Percentiles rank a stretch among this genome's conserved stretches.
Evolutionary conservation across 805 yeast species (phyloP).

Genomic region (Tetrapisispora pingtungensis): DNA sequence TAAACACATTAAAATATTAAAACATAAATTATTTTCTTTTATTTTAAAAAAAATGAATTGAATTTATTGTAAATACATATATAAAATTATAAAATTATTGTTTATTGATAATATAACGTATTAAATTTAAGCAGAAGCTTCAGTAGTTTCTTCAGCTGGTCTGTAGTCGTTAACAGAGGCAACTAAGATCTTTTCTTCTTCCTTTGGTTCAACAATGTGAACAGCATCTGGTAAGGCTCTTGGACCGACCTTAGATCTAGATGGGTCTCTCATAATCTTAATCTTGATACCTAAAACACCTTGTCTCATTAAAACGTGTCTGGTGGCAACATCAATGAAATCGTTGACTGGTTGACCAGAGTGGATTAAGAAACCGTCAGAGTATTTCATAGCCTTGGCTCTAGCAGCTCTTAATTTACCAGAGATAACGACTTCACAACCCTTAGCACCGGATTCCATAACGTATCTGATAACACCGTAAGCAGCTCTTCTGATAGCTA

Average conservation of each 20-base stretch:
- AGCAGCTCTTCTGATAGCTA: slow-evolving; percentile 99
- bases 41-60: slow-evolving; percentile 1
- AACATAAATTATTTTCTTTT: too few relatives aligned
- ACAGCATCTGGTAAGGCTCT: slow-evolving; percentile 92
- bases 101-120: neutral
- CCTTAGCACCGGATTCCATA: slow-evolving; percentile 99
- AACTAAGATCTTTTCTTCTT: slow-evolving; percentile 70
- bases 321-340: slow-evolving; percentile 96
- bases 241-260: slow-evolving; percentile 75
- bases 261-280: slow-evolving; percentile 99
- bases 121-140: slow-evolving; percentile 11
- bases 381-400: slow-evolving; percentile 99
- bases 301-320: slow-evolving; percentile 99
- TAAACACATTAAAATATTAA: too few relatives aligned
- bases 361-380: slow-evolving; percentile 99
- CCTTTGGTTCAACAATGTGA: slow-evolving; percentile 88
- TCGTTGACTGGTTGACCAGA: slow-evolving; percentile 99
- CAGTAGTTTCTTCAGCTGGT: slow-evolving; percentile 23
- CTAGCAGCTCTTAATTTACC: slow-evolving; percentile 99
- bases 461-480: slow-evolving; percentile 99
- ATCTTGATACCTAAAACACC: slow-evolving; percentile 99
- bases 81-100: neutral
- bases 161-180: slow-evolving; percentile 76
- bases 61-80: neutral
- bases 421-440: slow-evolving; percentile 99